Evolutionary conservation across 129 eudicot genomes (phyloP).

Genomic region (Lactuca saligna): DNA sequence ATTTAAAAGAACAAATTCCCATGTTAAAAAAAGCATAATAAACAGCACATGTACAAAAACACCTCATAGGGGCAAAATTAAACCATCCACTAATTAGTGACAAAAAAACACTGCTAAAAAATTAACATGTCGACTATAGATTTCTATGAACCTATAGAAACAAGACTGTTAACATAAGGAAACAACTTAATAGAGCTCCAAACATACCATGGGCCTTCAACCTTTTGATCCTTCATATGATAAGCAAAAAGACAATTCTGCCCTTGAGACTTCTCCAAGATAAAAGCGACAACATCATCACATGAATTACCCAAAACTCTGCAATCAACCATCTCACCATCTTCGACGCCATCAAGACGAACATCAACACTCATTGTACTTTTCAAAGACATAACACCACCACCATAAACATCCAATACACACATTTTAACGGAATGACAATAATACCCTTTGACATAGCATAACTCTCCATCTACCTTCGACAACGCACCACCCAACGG

Average conservation of each 20-base stretch:
- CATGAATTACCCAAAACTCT: conserved; percentile 36
- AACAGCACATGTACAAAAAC: no score
- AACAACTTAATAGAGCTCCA: conserved; percentile 8
- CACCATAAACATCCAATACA: conserved; percentile 38
- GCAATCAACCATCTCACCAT: neutral
- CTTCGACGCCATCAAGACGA: conserved; percentile 9
- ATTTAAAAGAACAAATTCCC: no score
- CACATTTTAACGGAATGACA: neutral
- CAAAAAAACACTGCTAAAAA: neutral
- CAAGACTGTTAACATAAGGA: conserved; percentile 66
- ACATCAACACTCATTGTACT: conserved; percentile 11
- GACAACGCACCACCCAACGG: conserved; percentile 39
- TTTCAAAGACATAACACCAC: conserved; percentile 32
- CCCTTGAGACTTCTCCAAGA: conserved; percentile 3
- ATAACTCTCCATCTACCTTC: conserved; percentile 38
- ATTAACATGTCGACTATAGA: neutral
- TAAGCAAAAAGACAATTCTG: conserved; percentile 14
- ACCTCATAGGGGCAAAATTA: no score
- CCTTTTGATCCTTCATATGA: conserved; percentile 21
- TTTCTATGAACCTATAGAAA: neutral
- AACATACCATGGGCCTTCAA: conserved; percentile 12
- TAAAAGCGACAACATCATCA: conserved; percentile 32
- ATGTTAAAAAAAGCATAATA: neutral
- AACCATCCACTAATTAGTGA: neutral
- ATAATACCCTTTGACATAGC: conserved; percentile 25